Evolutionary conservation across 805 yeast species (phyloP).

Genomic region (Ogataea pignaliae): DNA sequence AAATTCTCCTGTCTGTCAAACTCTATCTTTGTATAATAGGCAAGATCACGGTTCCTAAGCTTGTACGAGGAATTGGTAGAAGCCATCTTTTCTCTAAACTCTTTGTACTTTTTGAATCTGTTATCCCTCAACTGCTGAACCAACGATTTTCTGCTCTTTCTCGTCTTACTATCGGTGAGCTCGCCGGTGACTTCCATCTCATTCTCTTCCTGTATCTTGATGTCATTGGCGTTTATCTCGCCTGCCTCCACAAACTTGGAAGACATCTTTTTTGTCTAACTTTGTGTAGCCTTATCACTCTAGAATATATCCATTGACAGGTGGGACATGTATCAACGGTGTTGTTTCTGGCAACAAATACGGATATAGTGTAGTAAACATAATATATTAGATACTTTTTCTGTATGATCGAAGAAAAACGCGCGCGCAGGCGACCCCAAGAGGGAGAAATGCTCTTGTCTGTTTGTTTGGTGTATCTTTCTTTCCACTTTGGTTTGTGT

Average conservation of each 20-base stretch:
- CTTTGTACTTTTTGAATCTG: slow-evolving; percentile 26
- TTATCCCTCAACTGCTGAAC: slow-evolving; percentile 39
- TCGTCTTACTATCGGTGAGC: slow-evolving; percentile 18
- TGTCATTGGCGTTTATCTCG: slow-evolving; percentile 13
- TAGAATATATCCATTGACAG: too few species aligned
- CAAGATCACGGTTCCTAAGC: slow-evolving; percentile 33
- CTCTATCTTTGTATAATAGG: slow-evolving; percentile 30
- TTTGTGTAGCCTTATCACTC: too few species aligned
- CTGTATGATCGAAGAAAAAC: too few species aligned
- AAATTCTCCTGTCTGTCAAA: slow-evolving; percentile 18
- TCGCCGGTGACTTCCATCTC: slow-evolving; percentile 11
- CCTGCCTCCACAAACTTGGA: slow-evolving; percentile 21
- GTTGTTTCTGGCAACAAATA: too few species aligned
- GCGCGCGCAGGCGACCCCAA: too few species aligned
- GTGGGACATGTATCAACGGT: too few species aligned
- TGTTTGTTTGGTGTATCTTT: too few species aligned
- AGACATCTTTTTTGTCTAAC: slow-evolving; percentile 1
- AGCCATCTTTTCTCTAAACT: slow-evolving; percentile 30
- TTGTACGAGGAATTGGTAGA: slow-evolving; percentile 39
- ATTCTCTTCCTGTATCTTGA: slow-evolving; percentile 13
- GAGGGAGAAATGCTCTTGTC: too few species aligned
- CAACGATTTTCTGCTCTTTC: slow-evolving; percentile 34
- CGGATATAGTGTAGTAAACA: too few species aligned
- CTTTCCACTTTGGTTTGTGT: too few species aligned
- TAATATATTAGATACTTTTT: too few species aligned